phyloP scores from a whole-genome alignment of 2,329 filamentous ascomycete species.

The Cryphonectria japonica region DNA sequence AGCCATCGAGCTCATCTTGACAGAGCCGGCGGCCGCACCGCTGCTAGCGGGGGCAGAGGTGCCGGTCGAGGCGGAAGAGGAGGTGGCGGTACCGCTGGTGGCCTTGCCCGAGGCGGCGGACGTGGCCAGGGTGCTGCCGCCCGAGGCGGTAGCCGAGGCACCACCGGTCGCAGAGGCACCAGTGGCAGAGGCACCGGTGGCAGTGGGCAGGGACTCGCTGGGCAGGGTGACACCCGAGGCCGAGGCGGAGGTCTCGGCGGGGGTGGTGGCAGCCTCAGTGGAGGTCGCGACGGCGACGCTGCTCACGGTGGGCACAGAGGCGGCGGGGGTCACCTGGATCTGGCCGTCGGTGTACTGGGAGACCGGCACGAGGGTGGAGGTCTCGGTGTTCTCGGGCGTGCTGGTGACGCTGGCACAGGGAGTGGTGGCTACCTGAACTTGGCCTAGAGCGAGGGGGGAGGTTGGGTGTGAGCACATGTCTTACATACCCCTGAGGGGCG shows the following conservation, averaged over 20 bases:
- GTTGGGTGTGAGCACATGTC: not conserved
- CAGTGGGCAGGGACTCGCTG: slow-evolving; percentile 31
- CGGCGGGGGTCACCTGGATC: slow-evolving; percentile 47
- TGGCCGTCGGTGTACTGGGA: slow-evolving; percentile 54
- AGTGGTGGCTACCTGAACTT: slow-evolving; percentile 55
- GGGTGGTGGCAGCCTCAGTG: slow-evolving; percentile 26
- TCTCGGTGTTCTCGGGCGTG: slow-evolving; percentile 29
- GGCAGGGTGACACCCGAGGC: slow-evolving; percentile 28
- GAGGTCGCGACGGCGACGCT: slow-evolving; percentile 32
- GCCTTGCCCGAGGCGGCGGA: slow-evolving; percentile 24
- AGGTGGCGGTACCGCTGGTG: slow-evolving; percentile 28
- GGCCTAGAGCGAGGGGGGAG: slow-evolving; percentile 37
- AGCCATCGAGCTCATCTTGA: slow-evolving; percentile 39
- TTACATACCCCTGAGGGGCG: not conserved
- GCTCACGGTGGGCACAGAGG: slow-evolving; percentile 32
- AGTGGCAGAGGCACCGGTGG: slow-evolving; percentile 15
- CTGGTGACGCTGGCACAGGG: slow-evolving; percentile 46
- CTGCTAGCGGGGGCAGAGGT: slow-evolving; percentile 35
- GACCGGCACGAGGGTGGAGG: slow-evolving; percentile 40
- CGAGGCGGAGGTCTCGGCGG: slow-evolving; percentile 29
- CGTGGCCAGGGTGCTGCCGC: slow-evolving; percentile 26
- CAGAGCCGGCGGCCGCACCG: slow-evolving; percentile 35
- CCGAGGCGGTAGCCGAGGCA: slow-evolving; percentile 5
- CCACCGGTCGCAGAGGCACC: slow-evolving; percentile 9
- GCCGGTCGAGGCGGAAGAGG: slow-evolving; percentile 31